phyloP scores from a whole-genome alignment of 352 stramenopile species.

The Phytophthora aleatoria region DNA sequence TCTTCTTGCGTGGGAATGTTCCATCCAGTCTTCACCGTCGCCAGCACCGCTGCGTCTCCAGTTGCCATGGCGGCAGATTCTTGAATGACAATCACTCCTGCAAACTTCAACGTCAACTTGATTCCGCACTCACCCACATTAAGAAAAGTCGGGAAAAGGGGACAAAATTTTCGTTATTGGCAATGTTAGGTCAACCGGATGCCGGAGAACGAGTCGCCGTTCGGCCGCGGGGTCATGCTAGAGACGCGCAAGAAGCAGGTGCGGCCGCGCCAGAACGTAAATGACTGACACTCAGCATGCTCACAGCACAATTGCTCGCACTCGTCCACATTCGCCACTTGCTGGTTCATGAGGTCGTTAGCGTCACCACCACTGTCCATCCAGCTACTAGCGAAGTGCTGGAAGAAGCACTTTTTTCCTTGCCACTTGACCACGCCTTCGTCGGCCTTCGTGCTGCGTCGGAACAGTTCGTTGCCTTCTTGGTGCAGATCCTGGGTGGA shows the following conservation, averaged over 20 bases:
- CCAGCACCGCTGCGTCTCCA: background rate
- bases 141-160: slow-evolving; percentile 10
- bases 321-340: slow-evolving; percentile 59
- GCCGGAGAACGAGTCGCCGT: slow-evolving; percentile 66
- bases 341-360: slow-evolving; percentile 67
- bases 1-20: slow-evolving; percentile 44
- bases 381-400: slow-evolving; percentile 63
- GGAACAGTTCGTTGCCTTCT: slow-evolving; percentile 13
- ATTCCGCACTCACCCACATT: slow-evolving; percentile 18
- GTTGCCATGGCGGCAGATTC: slow-evolving; percentile 23
- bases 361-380: slow-evolving; percentile 69
- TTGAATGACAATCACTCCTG: slow-evolving; percentile 36
- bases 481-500: slow-evolving; percentile 31
- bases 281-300: slow-evolving; percentile 62
- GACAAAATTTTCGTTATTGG: slow-evolving; percentile 22
- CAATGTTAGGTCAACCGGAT: slow-evolving; percentile 44
- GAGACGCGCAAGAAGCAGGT: slow-evolving; percentile 73
- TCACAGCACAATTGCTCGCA: slow-evolving; percentile 71
- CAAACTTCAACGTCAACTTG: slow-evolving; percentile 44
- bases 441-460: slow-evolving; percentile 3
- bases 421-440: slow-evolving; percentile 9
- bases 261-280: slow-evolving; percentile 69
- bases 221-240: slow-evolving; percentile 42
- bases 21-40: slow-evolving; percentile 3
- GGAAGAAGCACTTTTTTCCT: slow-evolving; percentile 67